Evolutionary conservation across 345 rosid species (phyloP).

Genomic region (Salix exigua): DNA sequence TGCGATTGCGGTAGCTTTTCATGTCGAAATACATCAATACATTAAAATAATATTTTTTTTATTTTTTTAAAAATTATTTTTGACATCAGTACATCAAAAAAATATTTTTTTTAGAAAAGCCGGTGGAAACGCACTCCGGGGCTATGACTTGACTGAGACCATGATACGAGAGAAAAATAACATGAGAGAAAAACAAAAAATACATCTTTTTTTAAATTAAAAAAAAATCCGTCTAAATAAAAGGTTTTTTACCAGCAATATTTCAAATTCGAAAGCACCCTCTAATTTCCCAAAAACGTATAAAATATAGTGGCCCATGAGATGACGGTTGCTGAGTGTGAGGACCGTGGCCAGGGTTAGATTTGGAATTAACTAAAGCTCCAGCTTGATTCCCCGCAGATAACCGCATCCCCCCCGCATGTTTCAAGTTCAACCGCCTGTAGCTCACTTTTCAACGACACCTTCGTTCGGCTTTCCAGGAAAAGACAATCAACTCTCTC

Average conservation of each 20-base stretch:
- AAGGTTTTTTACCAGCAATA: not conserved
- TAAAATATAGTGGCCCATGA: not conserved
- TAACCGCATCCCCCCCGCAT: conserved; percentile 19
- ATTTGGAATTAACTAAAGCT: conserved; percentile 2
- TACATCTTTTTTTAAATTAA: too few relatives aligned
- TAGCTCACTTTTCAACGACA: not conserved
- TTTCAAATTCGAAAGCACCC: not conserved
- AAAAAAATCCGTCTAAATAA: not conserved
- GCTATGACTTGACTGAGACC: too few relatives aligned
- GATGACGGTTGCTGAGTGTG: not conserved
- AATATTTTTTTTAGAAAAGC: too few relatives aligned
- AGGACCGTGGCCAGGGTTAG: not conserved
- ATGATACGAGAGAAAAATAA: not conserved
- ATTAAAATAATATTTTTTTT: too few relatives aligned
- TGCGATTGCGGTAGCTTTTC: too few relatives aligned
- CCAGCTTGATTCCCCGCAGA: conserved; percentile 24
- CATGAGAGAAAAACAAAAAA: not conserved
- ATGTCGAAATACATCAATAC: too few relatives aligned
- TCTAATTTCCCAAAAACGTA: not conserved
- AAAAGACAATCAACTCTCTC: not conserved
- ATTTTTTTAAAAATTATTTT: too few relatives aligned
- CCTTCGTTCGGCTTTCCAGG: not conserved
- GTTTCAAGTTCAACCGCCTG: conserved; percentile 10
- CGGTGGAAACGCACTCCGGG: too few relatives aligned
- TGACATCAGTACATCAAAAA: too few relatives aligned